phyloP scores from a whole-genome alignment of 208 protist genomes.

The Acanthamoeba culbertsoni region DNA sequence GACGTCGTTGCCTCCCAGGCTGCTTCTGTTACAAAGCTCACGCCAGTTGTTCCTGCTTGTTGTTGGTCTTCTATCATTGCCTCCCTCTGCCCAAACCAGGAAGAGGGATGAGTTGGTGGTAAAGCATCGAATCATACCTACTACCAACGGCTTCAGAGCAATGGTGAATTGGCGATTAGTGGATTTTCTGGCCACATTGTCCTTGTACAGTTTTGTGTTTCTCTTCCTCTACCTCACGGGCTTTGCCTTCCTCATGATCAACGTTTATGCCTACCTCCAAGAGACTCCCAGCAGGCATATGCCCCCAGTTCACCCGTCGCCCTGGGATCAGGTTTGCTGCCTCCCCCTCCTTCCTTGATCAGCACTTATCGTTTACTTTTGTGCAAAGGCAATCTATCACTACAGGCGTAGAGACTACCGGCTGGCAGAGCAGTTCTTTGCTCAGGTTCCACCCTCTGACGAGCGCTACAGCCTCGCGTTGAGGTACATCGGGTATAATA shows the following conservation, averaged over 20 bases:
- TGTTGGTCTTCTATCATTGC: too few species aligned
- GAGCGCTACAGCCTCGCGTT: conserved; percentile 29
- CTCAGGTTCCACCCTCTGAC: conserved; percentile 10
- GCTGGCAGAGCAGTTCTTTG: conserved; percentile 40
- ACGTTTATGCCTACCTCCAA: conserved; percentile 13
- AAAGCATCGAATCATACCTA: not conserved
- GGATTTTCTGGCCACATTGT: not conserved
- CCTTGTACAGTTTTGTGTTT: not conserved
- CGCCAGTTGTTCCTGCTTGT: too few species aligned
- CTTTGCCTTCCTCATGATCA: conserved; percentile 35
- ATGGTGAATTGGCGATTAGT: not conserved
- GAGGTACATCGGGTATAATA: conserved; percentile 16
- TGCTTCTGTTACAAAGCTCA: too few species aligned
- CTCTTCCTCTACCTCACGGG: not conserved
- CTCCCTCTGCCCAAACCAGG: too few species aligned
- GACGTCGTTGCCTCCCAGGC: too few species aligned
- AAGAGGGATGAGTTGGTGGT: too few species aligned
- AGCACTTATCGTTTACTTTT: not conserved
- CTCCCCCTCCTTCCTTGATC: not conserved
- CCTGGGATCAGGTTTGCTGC: not conserved
- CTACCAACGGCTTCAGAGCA: not conserved
- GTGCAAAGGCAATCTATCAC: not conserved
- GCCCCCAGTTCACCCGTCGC: not conserved
- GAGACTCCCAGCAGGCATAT: not conserved
- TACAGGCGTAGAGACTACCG: conserved; percentile 29